Base-by-base conservation (phyloP, 768 basidiomycete genomes). In the Grammothele lineata region DNA sequence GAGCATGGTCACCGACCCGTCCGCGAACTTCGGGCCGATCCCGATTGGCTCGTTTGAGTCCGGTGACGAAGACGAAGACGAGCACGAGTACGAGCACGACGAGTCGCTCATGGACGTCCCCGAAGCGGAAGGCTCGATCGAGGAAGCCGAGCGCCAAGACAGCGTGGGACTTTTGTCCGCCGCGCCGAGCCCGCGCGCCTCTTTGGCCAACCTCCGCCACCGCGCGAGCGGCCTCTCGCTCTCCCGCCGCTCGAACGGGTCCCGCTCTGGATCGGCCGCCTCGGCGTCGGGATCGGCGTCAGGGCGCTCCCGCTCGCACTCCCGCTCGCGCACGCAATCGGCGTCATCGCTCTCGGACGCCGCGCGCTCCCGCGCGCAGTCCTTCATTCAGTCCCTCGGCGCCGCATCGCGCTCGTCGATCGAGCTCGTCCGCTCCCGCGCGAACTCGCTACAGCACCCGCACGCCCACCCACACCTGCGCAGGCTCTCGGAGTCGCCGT, bases 91-190 rank as follows among this genome's bases (percentile, higher is more conserved):
- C 27, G 57, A 69, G 57, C 55, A 57, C 35, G 59, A 60, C 59
- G 50, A 60, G 53, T 52, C 58, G 24, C 60, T 66, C 43, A 58
- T 64, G 53, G 68, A 71, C 44, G 57, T 63, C 5, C 69, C 74
- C 6, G 72, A 73, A 48, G 72, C 74, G 17, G 81, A 80, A 41
- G 76, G 75, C 4, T 70, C 71, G 4, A 70, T 78, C 27, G 78
- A 83, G 51, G 82, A 74, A 33, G 78, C 72, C n/a, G 82, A 84
- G 59, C 71, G 73, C 27, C 80, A 81, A 34, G 82, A 85, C 56
- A 70, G 71, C 39, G 75, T 84, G 27, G 83, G 81, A 4, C 62
- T 85, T 27, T 64, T 85, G 5, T 69, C 73, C 4, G 62, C 65
- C 5, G 60, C 66, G 25, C 66, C 70, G n/a, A 74, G 78, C 54